Base-by-base conservation (phyloP, 768 basidiomycete genomes). In the Leucocoprinus birnbaumii region DNA sequence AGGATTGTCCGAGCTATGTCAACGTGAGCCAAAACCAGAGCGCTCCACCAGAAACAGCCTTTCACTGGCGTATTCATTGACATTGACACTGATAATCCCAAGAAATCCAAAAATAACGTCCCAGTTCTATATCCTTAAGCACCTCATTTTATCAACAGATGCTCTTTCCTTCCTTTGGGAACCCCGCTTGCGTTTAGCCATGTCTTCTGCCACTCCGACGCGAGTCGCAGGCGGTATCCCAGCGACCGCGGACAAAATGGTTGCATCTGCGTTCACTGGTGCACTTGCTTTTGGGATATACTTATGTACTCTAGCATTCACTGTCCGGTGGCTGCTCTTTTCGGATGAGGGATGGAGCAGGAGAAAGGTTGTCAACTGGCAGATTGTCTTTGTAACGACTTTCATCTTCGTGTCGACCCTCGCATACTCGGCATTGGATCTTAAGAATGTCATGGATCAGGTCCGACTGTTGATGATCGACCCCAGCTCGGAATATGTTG, bases 71-170 rank as follows among this genome's bases (percentile, higher is more conserved):
- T 48, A 27, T 9, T n/a, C 13, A 25, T 19, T 38, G 48, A 50
- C 37, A 40, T 50, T 50, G 48, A 50, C 48, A 50, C 7, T 50
- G 34, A 50, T 25, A n/a, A n/a, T 24, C 35, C 31, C 21, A 21
- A 21, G 8, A 18, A 2, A 8, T 16, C 10, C n/a, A 52, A 52
- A 44, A 44, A 52, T 13, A 19, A 7, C 14, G 16, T 27, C 21
- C 31, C 31, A 5, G 5, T 31, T 31, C 6, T 11, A 5, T 11
- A 19, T 34, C 13, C 31, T 52, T 31, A 31, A 31, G 6, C 11
- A 5, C 31, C 11, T 31, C 31, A 41, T 19, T 41, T 41, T 19
- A 4, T 19, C 40, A 41, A 14, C 13, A 4, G 8, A 19, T 16
- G 40, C 3, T 41, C 16, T 41, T 4, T 4, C 4, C 14, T 14